Base-by-base conservation (phyloP, 2,329 filamentous ascomycete species). In the Paracamarosporium sp. region DNA sequence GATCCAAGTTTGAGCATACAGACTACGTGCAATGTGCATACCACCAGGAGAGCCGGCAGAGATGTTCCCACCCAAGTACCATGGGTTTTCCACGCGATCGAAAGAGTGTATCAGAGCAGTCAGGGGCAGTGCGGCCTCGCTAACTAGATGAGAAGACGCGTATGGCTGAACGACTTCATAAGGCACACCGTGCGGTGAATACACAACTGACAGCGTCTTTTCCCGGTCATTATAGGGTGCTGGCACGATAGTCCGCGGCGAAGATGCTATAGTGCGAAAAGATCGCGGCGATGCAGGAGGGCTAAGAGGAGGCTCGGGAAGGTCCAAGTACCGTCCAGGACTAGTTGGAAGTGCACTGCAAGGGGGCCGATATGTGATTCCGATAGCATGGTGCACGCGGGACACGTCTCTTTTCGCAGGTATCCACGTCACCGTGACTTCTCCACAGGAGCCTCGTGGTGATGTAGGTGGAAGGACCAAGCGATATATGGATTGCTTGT, bases 401-500 rank as follows among this genome's bases (percentile, higher is more conserved):
- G 84, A 85, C 4, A 88, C 66, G 65, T 90, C 87, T 46, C 80
- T 75, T 67, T 84, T 86, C 52, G 88, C 85, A 0, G 84, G 79
- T 28, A 92, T 83, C 71, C 87, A 87, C 1, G 88, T 81, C n/a
- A 92, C 80, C 0, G 88, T 91, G n/a, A 91, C 82, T 76, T 92
- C 88, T 17, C 90, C 90, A 8, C 82, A 78, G 13, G 80, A 76
- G 5, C 85, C 87, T 24, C 81, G 80, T 0, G 81, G 74, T 2
- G 81, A 77, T 24, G 83, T 72, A 0, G 87, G 74, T 2, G 85
- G 84, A 4, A 92, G 78, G 0, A 81, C 76, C 8, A 91, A 77
- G 40, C 80, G 74, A 61, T 80, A 70, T 41, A 85, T 67, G 6
- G 78, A 78, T 31, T 71, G 66, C 2, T 67, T 69, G 33, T 78